These are phyloP conservation scores for Suhomyces vadensis DNA, from an alignment of 805 yeast genomes.

Conservation along the genomic window DNA sequence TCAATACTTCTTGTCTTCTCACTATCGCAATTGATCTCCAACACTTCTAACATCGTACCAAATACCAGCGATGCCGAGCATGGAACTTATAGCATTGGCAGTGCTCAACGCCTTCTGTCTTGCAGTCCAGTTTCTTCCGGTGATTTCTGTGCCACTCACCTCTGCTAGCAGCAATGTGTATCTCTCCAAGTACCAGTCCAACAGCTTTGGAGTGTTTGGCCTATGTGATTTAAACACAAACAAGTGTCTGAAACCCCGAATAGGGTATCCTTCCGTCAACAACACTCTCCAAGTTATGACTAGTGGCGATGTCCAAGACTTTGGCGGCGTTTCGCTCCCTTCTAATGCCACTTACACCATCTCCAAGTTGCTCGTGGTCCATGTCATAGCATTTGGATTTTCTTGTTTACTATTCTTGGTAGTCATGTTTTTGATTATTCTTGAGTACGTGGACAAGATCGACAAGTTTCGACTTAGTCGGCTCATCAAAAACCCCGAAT, in stretches of 20 bases:
- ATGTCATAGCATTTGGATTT: slow-evolving; percentile 39
- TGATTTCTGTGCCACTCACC: slow-evolving; percentile 42
- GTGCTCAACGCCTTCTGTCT: slow-evolving; percentile 31
- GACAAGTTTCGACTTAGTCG: not conserved
- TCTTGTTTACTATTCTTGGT: slow-evolving; percentile 23
- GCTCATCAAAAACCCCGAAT: not conserved
- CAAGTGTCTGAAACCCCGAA: slow-evolving; percentile 33
- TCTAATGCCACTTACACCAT: slow-evolving; percentile 40
- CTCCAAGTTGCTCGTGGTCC: slow-evolving; percentile 43
- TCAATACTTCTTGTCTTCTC: too few species aligned
- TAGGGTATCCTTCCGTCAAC: slow-evolving; percentile 37
- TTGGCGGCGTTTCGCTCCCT: slow-evolving; percentile 37
- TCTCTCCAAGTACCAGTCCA: slow-evolving; percentile 32
- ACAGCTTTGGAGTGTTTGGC: slow-evolving; percentile 48
- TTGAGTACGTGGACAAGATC: slow-evolving; percentile 10
- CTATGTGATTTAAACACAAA: slow-evolving; percentile 31
- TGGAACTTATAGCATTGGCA: slow-evolving; percentile 30
- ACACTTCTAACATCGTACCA: too few species aligned
- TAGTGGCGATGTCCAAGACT: slow-evolving; percentile 8
- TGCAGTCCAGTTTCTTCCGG: slow-evolving; percentile 40
- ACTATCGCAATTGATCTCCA: too few species aligned
- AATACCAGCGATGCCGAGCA: slow-evolving; percentile 23
- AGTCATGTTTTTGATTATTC: slow-evolving; percentile 12
- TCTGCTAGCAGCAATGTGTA: slow-evolving; percentile 23
- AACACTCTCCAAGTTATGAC: slow-evolving; percentile 15